These are phyloP conservation scores for Begonia loranthoides DNA, from an alignment of 306 rosid species.

Conservation along the genomic window DNA sequence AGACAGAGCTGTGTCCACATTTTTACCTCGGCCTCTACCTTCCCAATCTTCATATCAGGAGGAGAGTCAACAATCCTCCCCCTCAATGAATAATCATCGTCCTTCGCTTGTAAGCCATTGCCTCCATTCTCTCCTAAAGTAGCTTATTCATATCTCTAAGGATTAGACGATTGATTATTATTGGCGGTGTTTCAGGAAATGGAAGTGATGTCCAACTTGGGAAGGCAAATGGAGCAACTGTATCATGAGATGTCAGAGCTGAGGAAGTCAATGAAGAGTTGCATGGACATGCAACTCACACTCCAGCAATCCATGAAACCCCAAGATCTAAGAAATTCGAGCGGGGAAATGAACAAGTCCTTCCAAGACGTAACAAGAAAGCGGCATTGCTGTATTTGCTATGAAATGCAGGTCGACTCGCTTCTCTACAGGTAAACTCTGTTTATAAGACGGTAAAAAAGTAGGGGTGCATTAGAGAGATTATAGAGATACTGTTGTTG, in stretches of 20 bases:
- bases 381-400: conserved; percentile 62
- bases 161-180: too few relatives aligned
- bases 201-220: conserved; percentile 54
- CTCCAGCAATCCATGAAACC: conserved; percentile 39
- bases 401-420: conserved; percentile 47
- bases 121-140: too few relatives aligned
- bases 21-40: conserved; percentile 14
- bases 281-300: conserved; percentile 65
- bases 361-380: conserved; percentile 18
- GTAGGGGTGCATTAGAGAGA: background rate
- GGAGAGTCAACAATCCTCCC: conserved; percentile 12
- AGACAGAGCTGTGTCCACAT: conserved; percentile 34
- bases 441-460: background rate
- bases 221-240: conserved; percentile 69
- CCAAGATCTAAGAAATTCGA: conserved; percentile 23
- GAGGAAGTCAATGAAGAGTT: conserved; percentile 50
- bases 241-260: conserved; percentile 66
- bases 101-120: conserved; percentile 34
- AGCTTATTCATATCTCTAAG: too few relatives aligned
- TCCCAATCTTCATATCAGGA: conserved; percentile 19
- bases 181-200: conserved; percentile 37
- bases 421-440: conserved; percentile 53
- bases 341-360: conserved; percentile 15
- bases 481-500: background rate
- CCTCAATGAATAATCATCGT: conserved; percentile 17